A percentile compares a stretch with the other conserved stretches of the same genome.
Conservation (phyloP, 164 flowering plant genomes). For the Taxillus chinensis region DNA sequence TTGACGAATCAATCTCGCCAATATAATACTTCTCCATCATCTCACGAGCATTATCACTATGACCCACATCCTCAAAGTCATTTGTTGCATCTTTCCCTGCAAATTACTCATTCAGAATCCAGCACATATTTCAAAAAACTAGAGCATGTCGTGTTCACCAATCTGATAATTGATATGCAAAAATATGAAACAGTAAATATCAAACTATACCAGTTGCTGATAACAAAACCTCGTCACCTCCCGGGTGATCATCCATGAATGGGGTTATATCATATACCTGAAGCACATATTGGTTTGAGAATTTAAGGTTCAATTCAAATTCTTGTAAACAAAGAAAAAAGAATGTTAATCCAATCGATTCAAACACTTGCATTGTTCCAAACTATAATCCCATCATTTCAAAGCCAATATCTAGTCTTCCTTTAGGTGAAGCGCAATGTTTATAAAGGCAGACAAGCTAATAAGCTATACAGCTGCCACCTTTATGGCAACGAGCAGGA, state of each 20-base stretch:
- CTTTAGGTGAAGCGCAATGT: too few species aligned
- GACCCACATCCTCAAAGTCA: constrained; percentile 93
- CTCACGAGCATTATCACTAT: constrained; percentile 72
- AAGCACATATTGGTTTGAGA: background rate
- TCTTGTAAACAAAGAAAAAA: background rate
- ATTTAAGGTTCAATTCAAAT: background rate
- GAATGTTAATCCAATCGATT: too few species aligned
- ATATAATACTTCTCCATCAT: constrained; percentile 67
- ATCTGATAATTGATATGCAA: too few species aligned
- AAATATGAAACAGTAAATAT: background rate
- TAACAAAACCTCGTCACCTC: constrained; percentile 79
- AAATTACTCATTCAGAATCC: background rate
- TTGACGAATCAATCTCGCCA: constrained; percentile 65
- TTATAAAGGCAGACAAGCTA: too few species aligned
- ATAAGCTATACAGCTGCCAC: too few species aligned
- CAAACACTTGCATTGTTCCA: too few species aligned
- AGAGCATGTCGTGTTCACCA: too few species aligned
- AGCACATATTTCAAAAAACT: background rate
- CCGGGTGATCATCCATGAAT: constrained; percentile 96
- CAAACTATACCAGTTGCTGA: constrained; percentile 55
- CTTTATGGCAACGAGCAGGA: too few species aligned
- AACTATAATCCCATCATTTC: too few species aligned
- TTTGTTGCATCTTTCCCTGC: constrained; percentile 87
- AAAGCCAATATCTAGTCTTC: too few species aligned
- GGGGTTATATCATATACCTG: constrained; percentile 86